Evolutionary conservation across 176 grass and related monocot species (phyloP), one percentile per base, ranked within the genome.

Genomic region (Cocos nucifera): DNA sequence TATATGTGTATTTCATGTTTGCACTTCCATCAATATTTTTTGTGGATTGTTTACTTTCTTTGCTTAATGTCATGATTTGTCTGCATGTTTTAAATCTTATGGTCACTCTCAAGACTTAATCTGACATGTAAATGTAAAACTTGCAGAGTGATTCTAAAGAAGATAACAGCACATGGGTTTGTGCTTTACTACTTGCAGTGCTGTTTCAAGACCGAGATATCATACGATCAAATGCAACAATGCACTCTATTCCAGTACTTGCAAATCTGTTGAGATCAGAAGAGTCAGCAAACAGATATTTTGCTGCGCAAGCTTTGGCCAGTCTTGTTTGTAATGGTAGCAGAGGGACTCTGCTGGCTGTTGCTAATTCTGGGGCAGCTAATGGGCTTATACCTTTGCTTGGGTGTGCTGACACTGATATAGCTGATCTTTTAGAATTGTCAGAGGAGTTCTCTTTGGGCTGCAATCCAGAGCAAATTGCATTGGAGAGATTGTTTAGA

Each of bases 181-280:
- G 85, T 74, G 85, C 88, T 60, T 80, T 99, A 69, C 85, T 99
- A 56, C 59, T 99, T 49, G 82, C 94, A 53, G 79, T 93, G 61
- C 64, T 99, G 29, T 99, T 99, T 70, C 85, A 93, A 84, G 88
- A 99, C 71, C 83, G 88, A 79, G 94, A 99, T 73, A 80, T 79
- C 56, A 93, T 86, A 73, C 88, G 74, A 39, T 93, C 88, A 72
- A 83, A 93, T 58, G 56, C 79, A 73, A 82, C 77, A 71, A 51
- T 76, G 23, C 85, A 85, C 62, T 93, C 94, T 55, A 82, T 93
- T 81, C 85, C 94, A 65, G 88, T 93, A 55, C 94, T 99, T 52
- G 83, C 88, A 62, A 93, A 85, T 77, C 80, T 99, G 59, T 73
- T 99, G 68, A 83, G 84, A 79, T 93, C 94, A 71, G 94, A 99